Evolutionary conservation across 148 eudicot genomes (phyloP).

Genomic region (Simmondsia chinensis): DNA sequence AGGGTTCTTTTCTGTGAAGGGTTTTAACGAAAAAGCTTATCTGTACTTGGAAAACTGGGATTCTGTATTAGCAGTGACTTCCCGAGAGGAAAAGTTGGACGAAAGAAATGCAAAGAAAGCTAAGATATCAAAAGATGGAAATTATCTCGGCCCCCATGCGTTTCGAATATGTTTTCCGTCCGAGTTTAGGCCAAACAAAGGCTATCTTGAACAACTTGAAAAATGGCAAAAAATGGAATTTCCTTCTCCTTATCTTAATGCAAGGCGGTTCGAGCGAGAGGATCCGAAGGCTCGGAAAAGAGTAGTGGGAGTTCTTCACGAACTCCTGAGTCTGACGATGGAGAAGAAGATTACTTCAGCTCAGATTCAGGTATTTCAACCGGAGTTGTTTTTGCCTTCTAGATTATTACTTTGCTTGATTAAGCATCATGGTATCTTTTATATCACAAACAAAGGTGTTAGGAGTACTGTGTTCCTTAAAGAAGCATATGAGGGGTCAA

Average conservation of each 20-base stretch:
- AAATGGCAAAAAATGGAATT: slow-evolving; percentile 88
- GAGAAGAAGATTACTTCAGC: slow-evolving; percentile 71
- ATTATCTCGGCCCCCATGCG: slow-evolving; percentile 66
- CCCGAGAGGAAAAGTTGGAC: slow-evolving; percentile 54
- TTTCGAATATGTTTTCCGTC: slow-evolving; percentile 59
- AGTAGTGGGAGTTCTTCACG: slow-evolving; percentile 78
- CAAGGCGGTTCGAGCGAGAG: slow-evolving; percentile 57
- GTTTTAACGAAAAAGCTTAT: slow-evolving; percentile 37
- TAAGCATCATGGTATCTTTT: slow-evolving; percentile 89
- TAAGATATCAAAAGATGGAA: slow-evolving; percentile 71
- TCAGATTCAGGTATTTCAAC: slow-evolving; percentile 70
- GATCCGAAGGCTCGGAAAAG: slow-evolving; percentile 80
- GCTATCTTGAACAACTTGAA: slow-evolving; percentile 66
- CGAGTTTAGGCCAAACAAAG: slow-evolving; percentile 79
- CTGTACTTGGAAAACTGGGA: slow-evolving; percentile 80
- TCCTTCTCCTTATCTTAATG: slow-evolving; percentile 88
- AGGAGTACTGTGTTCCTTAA: slow-evolving; percentile 78
- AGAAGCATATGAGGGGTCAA: slow-evolving; percentile 82
- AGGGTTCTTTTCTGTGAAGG: slow-evolving; percentile 52
- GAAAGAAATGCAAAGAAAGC: slow-evolving; percentile 19
- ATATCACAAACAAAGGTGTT: slow-evolving; percentile 80
- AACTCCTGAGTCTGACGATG: slow-evolving; percentile 84
- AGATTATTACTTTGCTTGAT: slow-evolving; percentile 76
- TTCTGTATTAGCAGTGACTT: slow-evolving; percentile 61
- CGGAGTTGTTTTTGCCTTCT: slow-evolving; percentile 63